Percentiles rank a stretch among this genome's conserved stretches.
Evolutionary conservation across 169 alveolate species (phyloP).

Genomic region (Plasmodium sp.): DNA sequence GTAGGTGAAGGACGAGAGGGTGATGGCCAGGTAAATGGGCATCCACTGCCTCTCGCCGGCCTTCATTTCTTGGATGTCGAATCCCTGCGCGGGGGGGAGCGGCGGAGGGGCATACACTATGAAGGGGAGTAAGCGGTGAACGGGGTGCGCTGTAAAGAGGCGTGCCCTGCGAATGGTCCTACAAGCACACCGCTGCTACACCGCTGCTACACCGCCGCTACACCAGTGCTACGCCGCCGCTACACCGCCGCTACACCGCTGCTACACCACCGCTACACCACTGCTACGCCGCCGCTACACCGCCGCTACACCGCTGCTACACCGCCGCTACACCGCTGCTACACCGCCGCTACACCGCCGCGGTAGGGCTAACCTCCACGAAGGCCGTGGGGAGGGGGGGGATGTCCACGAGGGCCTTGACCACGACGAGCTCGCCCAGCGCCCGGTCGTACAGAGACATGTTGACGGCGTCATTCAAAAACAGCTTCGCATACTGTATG

Average conservation of each 20-base stretch:
- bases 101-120: not conserved
- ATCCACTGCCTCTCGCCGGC: constrained; percentile 76
- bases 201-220: no score
- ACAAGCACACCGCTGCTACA: no score
- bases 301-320: no score
- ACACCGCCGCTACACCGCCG: no score
- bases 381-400: constrained; percentile 42
- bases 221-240: no score
- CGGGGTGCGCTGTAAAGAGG: not conserved
- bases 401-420: constrained; percentile 66
- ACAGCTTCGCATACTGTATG: constrained; percentile 65
- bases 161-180: not conserved
- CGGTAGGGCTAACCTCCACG: constrained; percentile 35
- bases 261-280: no score
- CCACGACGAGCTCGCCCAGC: constrained; percentile 73
- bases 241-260: no score
- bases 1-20: constrained; percentile 61
- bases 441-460: constrained; percentile 71
- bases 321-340: no score
- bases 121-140: not conserved
- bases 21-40: constrained; percentile 62
- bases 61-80: constrained; percentile 62
- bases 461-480: constrained; percentile 66
- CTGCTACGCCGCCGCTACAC: no score
- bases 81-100: constrained; percentile 21